Base-by-base conservation (phyloP, 2,329 filamentous ascomycete genomes). In the Colletotrichum sp. region DNA sequence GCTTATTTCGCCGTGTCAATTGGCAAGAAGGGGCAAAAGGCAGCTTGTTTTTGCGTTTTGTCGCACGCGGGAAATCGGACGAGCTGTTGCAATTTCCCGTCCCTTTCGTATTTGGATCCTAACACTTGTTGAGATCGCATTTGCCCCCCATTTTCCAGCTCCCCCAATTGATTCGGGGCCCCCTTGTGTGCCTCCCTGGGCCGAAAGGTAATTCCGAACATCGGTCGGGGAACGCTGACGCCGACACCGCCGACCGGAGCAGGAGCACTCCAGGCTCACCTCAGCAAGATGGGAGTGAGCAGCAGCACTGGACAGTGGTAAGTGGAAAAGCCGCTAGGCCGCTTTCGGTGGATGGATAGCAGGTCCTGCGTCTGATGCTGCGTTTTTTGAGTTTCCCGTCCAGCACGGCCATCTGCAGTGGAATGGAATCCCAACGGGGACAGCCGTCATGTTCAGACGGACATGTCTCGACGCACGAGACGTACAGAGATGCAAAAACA, bases 191-290 rank as follows among this genome's bases (percentile, higher is more conserved):
- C 57, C 24, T 44, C 36, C 68, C 36, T 62, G 28, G 2, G 68
- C 68, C 68, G 68, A 70, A 70, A 36, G 36, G 68, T 70, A 70
- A 49, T 63, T 70, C 68, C 68, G 68, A 63, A 26, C 57, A 70
- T 70, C 68, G 36, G 68, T 63, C 68, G 68, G 68, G 68, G 68
- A 26, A 70, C n/a, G 36, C 68, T 70, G 68, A 26, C 67, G 67
- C 67, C 68, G 68, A 70, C 68, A 24, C n/a, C 66, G 52, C 66
- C 49, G 66, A 68, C 66, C 59, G 28, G 59, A 32, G 52, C n/a
- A 6, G 28, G 59, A 32, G 52, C n/a, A 6, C 16, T 24, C 12
- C 28, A 18, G 36, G 24, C 36, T 62, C 26, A 30, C 59, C 55
- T 30, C 18, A 63, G 28, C 26, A 7, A 34, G 28, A 44, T 9